These are phyloP conservation scores for Picea engelmannii DNA, from an alignment of 83 land plant species.

Conservation along the genomic window DNA sequence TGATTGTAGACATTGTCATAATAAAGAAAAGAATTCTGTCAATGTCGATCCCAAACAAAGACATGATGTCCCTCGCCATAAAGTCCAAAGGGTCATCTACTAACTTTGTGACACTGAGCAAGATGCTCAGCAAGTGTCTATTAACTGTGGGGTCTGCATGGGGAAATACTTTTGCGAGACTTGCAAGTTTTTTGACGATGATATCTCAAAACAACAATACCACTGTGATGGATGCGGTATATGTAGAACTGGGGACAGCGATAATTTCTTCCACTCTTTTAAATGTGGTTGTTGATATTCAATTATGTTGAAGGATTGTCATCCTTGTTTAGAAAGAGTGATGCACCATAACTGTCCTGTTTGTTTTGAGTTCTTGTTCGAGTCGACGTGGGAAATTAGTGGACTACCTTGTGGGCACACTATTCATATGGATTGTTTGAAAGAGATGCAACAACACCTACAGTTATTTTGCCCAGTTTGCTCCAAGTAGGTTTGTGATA, in stretches of 20 bases:
- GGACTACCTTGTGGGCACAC: conserved; percentile 59
- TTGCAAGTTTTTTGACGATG: conserved; percentile 86
- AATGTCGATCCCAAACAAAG: conserved; percentile 11
- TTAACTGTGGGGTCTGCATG: conserved; percentile 15
- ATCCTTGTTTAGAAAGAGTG: conserved; percentile 27
- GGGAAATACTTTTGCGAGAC: conserved; percentile 68
- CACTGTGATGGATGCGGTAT: too few relatives aligned
- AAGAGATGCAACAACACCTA: too few relatives aligned
- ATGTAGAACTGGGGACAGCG: not conserved
- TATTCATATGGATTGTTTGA: too few relatives aligned
- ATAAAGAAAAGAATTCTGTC: conserved; percentile 69
- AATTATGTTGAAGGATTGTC: conserved; percentile 44
- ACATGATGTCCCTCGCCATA: conserved; percentile 63
- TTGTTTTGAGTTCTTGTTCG: conserved; percentile 88
- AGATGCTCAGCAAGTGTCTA: too few relatives aligned
- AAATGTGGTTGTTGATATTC: conserved; percentile 89
- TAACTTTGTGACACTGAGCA: too few relatives aligned
- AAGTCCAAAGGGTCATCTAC: too few relatives aligned
- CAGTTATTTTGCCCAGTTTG: too few relatives aligned
- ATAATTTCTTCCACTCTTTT: conserved; percentile 72
- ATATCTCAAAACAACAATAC: conserved; percentile 36
- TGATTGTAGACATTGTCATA: conserved; percentile 90
- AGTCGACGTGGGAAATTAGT: conserved; percentile 73
- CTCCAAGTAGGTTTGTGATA: too few relatives aligned
- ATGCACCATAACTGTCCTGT: conserved; percentile 94